These are phyloP conservation scores for Furcasterigmium sp. DNA, from an alignment of 2,329 filamentous ascomycete species.

Conservation along the genomic window DNA sequence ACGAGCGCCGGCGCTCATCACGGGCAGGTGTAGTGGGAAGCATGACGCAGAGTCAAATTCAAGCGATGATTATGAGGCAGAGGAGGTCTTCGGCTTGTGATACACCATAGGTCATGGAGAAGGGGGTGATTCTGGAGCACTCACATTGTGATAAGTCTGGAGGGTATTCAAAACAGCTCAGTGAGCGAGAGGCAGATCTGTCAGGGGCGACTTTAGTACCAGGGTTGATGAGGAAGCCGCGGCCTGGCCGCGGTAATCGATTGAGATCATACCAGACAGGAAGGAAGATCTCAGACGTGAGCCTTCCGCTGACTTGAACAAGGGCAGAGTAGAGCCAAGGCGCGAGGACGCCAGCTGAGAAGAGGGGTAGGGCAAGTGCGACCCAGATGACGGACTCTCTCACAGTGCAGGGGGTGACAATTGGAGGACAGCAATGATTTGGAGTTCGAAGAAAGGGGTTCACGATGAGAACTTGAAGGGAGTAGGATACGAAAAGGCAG, in stretches of 20 bases:
- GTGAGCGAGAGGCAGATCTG: no score
- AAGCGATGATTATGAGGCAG: no score
- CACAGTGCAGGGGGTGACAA: neutral
- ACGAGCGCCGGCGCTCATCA: neutral
- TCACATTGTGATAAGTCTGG: neutral
- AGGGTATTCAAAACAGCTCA: no score
- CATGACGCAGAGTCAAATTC: neutral
- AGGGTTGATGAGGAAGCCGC: no score
- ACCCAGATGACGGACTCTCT: constrained; percentile 1
- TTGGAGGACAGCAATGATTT: neutral
- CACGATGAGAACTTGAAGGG: no score
- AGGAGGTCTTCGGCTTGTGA: no score
- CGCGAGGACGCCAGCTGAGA: neutral
- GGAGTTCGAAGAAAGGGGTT: neutral
- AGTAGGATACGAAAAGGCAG: no score
- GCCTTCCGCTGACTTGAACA: neutral
- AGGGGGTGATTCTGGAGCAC: neutral
- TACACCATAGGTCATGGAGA: no score
- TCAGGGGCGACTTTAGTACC: no score
- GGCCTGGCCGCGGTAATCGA: no score
- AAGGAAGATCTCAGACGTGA: neutral
- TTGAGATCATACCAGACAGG: neutral
- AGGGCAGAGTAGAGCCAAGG: neutral
- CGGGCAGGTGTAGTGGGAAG: neutral
- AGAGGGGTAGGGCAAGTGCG: neutral